phyloP scores from a whole-genome alignment of 176 grass and related monocot species.

The Raddia distichophylla region DNA sequence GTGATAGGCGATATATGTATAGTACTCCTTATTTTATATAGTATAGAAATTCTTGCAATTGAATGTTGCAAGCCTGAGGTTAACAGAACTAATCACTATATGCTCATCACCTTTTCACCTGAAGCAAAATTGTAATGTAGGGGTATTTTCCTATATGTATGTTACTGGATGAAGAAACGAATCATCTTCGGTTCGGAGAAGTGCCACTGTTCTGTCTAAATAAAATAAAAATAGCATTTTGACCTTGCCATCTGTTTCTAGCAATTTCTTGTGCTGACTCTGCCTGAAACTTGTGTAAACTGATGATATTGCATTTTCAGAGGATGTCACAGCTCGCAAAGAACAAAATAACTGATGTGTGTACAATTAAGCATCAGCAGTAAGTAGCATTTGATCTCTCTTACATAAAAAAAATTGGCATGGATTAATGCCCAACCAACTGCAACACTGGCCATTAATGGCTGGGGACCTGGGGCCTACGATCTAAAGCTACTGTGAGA shows the following conservation, averaged over 20 bases:
- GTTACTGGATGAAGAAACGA: slow-evolving; percentile 7
- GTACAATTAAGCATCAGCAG: slow-evolving; percentile 23
- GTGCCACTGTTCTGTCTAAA: neutral
- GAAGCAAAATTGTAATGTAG: slow-evolving; percentile 16
- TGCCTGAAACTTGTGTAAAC: neutral
- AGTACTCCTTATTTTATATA: neutral
- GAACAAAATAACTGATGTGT: neutral
- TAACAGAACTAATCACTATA: slow-evolving; percentile 1
- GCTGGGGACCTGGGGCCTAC: neutral
- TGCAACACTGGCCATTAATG: neutral
- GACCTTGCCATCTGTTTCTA: neutral
- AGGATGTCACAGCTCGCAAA: neutral
- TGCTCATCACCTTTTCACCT: slow-evolving; percentile 29
- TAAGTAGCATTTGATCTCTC: slow-evolving; percentile 20
- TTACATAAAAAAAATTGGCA: slow-evolving; percentile 36
- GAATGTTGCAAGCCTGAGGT: slow-evolving; percentile 33
- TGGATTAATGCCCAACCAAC: slow-evolving; percentile 5
- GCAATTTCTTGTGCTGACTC: neutral
- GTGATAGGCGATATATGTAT: slow-evolving; percentile 13
- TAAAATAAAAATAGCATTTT: slow-evolving; percentile 24
- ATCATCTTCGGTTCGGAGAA: slow-evolving; percentile 4
- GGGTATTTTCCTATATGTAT: neutral
- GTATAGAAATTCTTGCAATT: slow-evolving; percentile 18
- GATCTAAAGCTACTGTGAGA: slow-evolving; percentile 41
- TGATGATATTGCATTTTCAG: slow-evolving; percentile 19